Percentiles rank a stretch among this genome's conserved stretches.
Conservation (phyloP, 495 filamentous ascomycete species). For the Filosporella fistucella region DNA sequence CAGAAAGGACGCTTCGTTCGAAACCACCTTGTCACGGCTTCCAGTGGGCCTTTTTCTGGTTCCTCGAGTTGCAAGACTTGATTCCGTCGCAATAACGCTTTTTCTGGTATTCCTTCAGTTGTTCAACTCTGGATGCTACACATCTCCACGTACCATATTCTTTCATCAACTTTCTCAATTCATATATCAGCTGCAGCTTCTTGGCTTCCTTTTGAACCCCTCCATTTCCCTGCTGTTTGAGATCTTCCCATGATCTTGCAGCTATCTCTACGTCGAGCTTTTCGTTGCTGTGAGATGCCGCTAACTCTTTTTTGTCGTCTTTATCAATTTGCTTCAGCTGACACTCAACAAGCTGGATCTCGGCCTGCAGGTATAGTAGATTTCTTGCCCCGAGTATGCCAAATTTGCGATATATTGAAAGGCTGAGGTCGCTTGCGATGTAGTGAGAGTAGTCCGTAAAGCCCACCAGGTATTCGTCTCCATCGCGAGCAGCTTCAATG, state of each 20-base stretch:
- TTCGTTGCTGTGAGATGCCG: neutral
- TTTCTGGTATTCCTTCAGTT: neutral
- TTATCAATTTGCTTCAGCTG: neutral
- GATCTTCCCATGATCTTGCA: conserved; percentile 1
- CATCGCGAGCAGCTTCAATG: neutral
- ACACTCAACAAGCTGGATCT: conserved; percentile 14
- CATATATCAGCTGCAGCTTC: conserved; percentile 1
- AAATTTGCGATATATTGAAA: conserved; percentile 25
- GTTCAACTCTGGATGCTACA: neutral
- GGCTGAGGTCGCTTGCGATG: conserved; percentile 7
- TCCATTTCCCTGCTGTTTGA: conserved; percentile 20
- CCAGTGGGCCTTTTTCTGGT: neutral
- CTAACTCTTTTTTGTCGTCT: neutral
- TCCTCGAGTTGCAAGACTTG: neutral
- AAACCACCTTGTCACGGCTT: neutral
- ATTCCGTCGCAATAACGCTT: conserved; percentile 3
- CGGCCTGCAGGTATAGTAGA: conserved; percentile 28
- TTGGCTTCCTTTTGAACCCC: neutral
- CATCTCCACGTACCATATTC: neutral
- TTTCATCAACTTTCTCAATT: neutral
- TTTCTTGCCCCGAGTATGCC: conserved; percentile 24
- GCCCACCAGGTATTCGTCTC: neutral
- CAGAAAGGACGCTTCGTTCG: neutral
- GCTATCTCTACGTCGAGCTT: neutral
- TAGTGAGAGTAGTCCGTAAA: neutral